These are phyloP conservation scores for Colletotrichum ledebouriae DNA, from an alignment of 2,329 filamentous ascomycete genomes.

Conservation along the genomic window DNA sequence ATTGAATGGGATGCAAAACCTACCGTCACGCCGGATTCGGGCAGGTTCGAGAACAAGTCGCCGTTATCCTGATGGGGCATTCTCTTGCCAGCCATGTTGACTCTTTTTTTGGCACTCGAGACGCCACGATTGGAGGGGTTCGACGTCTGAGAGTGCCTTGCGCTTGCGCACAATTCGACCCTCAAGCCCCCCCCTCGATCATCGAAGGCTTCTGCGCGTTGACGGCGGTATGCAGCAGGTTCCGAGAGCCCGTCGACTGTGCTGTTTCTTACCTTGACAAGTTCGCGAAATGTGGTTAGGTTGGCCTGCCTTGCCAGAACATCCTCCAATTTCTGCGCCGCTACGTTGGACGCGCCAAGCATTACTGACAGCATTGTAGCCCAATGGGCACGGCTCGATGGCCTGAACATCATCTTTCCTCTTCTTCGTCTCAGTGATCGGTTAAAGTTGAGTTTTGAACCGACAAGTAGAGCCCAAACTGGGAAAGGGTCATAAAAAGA, in stretches of 20 bases:
- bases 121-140: background rate
- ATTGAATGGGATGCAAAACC: constrained; percentile 40
- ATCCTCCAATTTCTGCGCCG: constrained; percentile 53
- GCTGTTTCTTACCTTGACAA: constrained; percentile 55
- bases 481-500: background rate
- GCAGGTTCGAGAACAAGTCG: constrained; percentile 58
- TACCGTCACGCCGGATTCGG: constrained; percentile 61
- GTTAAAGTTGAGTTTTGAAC: constrained; percentile 3
- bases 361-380: constrained; percentile 7
- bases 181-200: constrained; percentile 10
- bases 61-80: constrained; percentile 54
- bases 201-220: background rate
- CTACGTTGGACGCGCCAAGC: constrained; percentile 39
- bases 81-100: constrained; percentile 8
- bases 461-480: background rate
- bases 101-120: background rate
- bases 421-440: background rate
- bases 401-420: constrained; percentile 12
- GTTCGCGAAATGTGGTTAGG: constrained; percentile 58
- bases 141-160: constrained; percentile 28
- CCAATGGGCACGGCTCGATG: background rate
- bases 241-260: background rate
- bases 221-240: background rate
- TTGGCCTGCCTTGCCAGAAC: constrained; percentile 57
- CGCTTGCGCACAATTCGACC: constrained; percentile 29